These are phyloP conservation scores for Vaccinium macrocarpon DNA, from an alignment of 148 eudicot species.

Conservation along the genomic window DNA sequence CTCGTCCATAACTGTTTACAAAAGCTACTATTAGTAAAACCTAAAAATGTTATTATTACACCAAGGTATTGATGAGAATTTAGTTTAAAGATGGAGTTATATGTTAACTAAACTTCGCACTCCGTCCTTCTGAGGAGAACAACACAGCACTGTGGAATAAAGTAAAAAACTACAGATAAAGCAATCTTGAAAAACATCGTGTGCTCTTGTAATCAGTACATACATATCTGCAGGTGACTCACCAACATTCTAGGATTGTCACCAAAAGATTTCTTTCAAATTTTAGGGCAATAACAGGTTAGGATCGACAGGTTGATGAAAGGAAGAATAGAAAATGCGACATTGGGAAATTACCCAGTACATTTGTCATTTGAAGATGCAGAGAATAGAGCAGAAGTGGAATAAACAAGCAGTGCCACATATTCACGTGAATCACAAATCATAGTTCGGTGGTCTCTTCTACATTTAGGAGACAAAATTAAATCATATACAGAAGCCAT, in stretches of 20 bases:
- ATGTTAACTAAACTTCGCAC: neutral
- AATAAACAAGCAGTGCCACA: neutral
- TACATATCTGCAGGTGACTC: neutral
- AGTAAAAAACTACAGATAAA: neutral
- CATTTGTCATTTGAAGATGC: neutral
- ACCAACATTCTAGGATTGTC: neutral
- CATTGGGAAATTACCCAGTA: neutral
- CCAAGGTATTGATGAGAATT: neutral
- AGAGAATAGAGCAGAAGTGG: neutral
- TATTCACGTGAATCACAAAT: neutral
- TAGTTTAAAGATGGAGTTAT: neutral
- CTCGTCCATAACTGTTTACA: constrained; percentile 76
- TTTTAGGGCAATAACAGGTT: neutral
- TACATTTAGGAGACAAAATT: neutral
- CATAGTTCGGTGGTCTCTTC: neutral
- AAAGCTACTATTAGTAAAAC: constrained; percentile 13
- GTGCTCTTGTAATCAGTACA: neutral
- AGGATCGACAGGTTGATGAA: neutral
- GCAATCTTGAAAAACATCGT: neutral
- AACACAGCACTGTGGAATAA: neutral
- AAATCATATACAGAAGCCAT: neutral
- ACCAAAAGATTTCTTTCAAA: neutral
- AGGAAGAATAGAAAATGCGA: neutral
- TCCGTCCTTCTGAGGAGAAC: neutral
- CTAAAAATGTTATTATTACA: neutral